Conservation (phyloP, 257 asterid genomes). For the Nicotiana noctiflora region DNA sequence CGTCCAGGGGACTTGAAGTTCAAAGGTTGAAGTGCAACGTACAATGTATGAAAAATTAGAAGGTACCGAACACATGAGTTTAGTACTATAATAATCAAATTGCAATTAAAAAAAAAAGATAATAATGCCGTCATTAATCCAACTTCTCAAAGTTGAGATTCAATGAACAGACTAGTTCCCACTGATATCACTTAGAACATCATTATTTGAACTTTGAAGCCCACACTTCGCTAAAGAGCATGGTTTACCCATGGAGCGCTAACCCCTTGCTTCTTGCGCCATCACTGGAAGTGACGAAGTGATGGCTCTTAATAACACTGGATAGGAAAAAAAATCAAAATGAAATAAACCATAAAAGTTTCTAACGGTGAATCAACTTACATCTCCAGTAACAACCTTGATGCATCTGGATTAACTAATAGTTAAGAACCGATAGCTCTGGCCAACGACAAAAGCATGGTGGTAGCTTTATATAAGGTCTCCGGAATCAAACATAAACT, state of each 20-base stretch:
- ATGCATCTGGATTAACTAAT: neutral
- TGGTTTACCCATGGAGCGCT: neutral
- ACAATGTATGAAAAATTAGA: neutral
- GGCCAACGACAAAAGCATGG: neutral
- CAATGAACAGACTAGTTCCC: neutral
- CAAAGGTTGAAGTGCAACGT: neutral
- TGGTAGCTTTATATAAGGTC: neutral
- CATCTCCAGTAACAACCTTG: neutral
- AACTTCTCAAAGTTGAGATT: neutral
- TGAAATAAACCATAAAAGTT: neutral
- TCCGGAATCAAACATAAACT: neutral
- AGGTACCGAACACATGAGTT: neutral
- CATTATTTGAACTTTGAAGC: neutral
- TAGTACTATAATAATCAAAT: conserved; percentile 1
- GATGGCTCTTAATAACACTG: neutral
- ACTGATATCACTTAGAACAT: neutral
- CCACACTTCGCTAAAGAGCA: neutral
- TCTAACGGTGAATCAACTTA: neutral
- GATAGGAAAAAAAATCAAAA: neutral
- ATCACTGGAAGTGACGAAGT: neutral
- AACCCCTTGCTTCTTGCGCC: neutral
- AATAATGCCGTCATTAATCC: neutral
- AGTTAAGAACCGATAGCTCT: neutral
- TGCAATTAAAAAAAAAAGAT: neutral
- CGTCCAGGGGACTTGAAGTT: neutral